Base-by-base conservation (phyloP, 768 basidiomycete species). In the Xerocomus spinulosus region DNA sequence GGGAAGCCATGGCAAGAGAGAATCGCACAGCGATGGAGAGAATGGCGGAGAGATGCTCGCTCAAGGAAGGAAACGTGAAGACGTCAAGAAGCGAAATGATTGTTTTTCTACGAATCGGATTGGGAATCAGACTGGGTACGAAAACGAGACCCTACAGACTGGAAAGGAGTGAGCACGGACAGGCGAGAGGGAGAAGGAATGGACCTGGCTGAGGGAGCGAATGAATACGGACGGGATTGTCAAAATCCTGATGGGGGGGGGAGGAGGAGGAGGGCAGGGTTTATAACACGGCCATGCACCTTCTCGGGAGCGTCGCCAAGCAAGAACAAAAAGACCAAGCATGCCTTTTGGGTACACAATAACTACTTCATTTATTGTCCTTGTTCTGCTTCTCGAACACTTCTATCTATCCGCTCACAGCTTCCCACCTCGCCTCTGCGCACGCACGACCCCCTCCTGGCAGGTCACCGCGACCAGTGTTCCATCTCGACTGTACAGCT, bases 361-460 rank as follows among this genome's bases (percentile, higher is more conserved):
- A 65, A 46, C 41, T 43, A 42, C 49, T 34, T 55, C 50, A 39
- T 56, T 63, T 30, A 35, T 51, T 40, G 40, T 41, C 42, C 15
- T 58, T 56, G 50, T 54, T 54, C 58, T 42, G 47, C 53, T 48
- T 43, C 48, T 53, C 48, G 51, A 45, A 45, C 18, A 14, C 3
- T 47, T 34, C 39, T 41, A 52, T 53, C 46, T 36, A 49, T 49
- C 38, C 41, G 46, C n/a, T 48, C 41, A 63, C 46, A 60, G 45
- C 51, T 57, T 63, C 45, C 56, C 55, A 38, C 70, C 74, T 51
- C 75, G 73, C 53, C 74, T 68, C 54, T 77, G 70, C 25, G 80
- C 81, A 34, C 87, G 77, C 34, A 87, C 72, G 8, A 88, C 83
- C 6, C 88, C 89, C 70, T 91, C 89, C 61, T 92, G 89, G 21